Evolutionary conservation across 129 eudicot genomes (phyloP).

Genomic region (Sambucus nigra): DNA sequence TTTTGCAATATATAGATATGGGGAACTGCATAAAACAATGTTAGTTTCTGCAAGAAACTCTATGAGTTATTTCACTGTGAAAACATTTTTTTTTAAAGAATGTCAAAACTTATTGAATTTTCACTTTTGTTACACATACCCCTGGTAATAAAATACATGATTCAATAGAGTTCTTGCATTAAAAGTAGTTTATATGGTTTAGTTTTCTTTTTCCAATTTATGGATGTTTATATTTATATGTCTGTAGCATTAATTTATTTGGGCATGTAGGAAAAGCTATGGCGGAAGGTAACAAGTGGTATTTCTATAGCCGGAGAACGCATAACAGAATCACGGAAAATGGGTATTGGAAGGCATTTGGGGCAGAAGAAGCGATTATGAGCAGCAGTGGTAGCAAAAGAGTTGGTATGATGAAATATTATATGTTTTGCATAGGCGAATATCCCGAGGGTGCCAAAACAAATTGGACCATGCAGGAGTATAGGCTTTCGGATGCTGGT

Average conservation of each 20-base stretch:
- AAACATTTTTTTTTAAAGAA: no score
- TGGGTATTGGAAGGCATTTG: conserved; percentile 76
- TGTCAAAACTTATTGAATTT: no score
- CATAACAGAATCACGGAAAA: conserved; percentile 44
- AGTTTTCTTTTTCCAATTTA: no score
- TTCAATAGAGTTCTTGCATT: no score
- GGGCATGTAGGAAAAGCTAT: conserved; percentile 64
- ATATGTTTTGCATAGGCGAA: conserved; percentile 62
- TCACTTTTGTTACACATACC: no score
- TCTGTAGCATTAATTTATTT: background rate
- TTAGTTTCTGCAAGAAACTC: no score
- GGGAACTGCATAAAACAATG: no score
- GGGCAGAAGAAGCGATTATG: conserved; percentile 55
- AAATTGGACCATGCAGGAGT: conserved; percentile 92
- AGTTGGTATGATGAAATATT: conserved; percentile 66
- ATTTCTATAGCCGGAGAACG: conserved; percentile 72
- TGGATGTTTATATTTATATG: background rate
- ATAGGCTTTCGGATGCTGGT: conserved; percentile 41
- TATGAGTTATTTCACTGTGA: no score
- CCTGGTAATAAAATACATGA: no score
- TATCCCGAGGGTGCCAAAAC: conserved; percentile 59
- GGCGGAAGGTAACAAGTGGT: conserved; percentile 81
- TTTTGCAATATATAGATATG: no score
- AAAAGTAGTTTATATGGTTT: no score
- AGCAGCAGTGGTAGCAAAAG: conserved; percentile 31